Conservation (phyloP, 2,329 filamentous ascomycete species). For the Pyrenophora teres region DNA sequence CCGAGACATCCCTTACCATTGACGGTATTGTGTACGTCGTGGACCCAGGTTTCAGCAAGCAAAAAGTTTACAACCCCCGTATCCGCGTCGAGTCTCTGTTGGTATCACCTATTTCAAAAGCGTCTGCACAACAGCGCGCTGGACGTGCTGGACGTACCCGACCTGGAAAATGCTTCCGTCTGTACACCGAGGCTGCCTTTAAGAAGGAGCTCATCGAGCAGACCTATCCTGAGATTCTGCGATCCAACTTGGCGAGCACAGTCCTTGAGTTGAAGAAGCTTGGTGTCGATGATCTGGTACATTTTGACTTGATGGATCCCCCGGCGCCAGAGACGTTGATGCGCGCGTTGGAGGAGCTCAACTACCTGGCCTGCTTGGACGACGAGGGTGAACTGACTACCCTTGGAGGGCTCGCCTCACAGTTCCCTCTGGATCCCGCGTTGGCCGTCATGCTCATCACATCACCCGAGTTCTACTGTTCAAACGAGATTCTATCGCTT, state of each 20-base stretch:
- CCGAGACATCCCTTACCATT: conserved; percentile 95
- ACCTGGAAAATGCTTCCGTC: conserved; percentile 95
- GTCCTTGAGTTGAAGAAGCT: conserved; percentile 97
- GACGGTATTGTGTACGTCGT: conserved; percentile 99
- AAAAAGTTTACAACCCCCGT: conserved; percentile 98
- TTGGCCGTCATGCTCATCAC: conserved; percentile 98
- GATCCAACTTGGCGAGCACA: conserved; percentile 92
- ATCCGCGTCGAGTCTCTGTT: conserved; percentile 95
- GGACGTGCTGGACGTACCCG: conserved; percentile 99
- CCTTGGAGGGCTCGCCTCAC: conserved; percentile 84
- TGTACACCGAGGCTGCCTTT: conserved; percentile 95
- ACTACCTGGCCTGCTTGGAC: conserved; percentile 94
- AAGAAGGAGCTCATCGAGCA: conserved; percentile 98
- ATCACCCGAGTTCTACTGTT: conserved; percentile 97
- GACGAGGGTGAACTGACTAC: conserved; percentile 92
- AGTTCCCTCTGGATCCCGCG: conserved; percentile 92
- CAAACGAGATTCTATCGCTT: conserved; percentile 95
- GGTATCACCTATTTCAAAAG: conserved; percentile 98
- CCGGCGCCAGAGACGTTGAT: conserved; percentile 98
- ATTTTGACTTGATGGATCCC: conserved; percentile 98
- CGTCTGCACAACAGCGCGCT: conserved; percentile 93
- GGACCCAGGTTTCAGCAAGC: conserved; percentile 98
- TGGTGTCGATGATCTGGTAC: conserved; percentile 90
- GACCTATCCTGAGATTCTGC: conserved; percentile 93
- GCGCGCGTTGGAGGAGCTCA: conserved; percentile 95